Conservation (phyloP, 805 yeast genomes). For the Candida pseudoglaebosa region DNA sequence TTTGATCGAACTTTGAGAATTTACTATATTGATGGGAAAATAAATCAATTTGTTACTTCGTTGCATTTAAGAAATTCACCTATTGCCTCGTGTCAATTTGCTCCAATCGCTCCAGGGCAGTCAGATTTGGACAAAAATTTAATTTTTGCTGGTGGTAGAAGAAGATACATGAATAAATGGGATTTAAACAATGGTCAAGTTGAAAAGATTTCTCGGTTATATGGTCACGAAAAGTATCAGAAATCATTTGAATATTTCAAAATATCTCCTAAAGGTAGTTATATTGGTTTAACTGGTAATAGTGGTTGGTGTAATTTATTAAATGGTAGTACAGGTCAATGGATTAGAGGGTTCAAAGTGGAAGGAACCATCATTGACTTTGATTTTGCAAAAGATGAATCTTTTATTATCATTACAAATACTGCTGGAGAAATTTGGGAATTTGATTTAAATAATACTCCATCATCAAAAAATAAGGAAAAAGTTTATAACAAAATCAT, state of each 20-base stretch:
- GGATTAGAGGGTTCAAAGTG: slow-evolving; percentile 80
- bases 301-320: slow-evolving; percentile 89
- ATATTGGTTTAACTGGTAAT: slow-evolving; percentile 73
- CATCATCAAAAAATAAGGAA: slow-evolving; percentile 4
- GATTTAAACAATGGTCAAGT: slow-evolving; percentile 66
- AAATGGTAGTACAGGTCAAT: slow-evolving; percentile 76
- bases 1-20: slow-evolving; percentile 84
- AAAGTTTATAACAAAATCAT: slow-evolving; percentile 39
- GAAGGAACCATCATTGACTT: slow-evolving; percentile 86
- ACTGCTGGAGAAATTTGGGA: slow-evolving; percentile 88
- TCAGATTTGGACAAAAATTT: slow-evolving; percentile 34
- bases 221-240: slow-evolving; percentile 87
- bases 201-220: slow-evolving; percentile 82
- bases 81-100: slow-evolving; percentile 69
- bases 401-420: slow-evolving; percentile 54
- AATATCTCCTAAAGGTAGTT: slow-evolving; percentile 67
- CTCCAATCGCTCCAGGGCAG: slow-evolving; percentile 21
- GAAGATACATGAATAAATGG: slow-evolving; percentile 92
- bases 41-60: slow-evolving; percentile 77
- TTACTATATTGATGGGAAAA: slow-evolving; percentile 86
- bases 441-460: slow-evolving; percentile 37
- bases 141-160: slow-evolving; percentile 84
- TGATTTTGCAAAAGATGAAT: slow-evolving; percentile 53
- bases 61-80: slow-evolving; percentile 78
- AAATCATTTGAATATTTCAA: slow-evolving; percentile 83